phyloP scores from a whole-genome alignment of 2,329 filamentous ascomycete species.

The Amauroascus niger region DNA sequence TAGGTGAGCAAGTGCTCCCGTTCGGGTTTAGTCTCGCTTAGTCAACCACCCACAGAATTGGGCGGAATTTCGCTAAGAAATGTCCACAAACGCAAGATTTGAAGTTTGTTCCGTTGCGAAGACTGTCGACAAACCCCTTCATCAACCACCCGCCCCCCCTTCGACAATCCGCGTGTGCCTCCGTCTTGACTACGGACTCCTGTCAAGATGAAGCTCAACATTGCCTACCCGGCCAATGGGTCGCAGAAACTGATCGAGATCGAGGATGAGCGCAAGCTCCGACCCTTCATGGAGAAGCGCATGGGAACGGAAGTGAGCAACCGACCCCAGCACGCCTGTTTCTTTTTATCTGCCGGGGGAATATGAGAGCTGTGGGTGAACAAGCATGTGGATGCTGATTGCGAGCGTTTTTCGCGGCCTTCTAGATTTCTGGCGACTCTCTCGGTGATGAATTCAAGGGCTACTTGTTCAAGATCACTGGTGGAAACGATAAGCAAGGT shows the following conservation, averaged over 20 bases:
- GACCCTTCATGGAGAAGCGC: conserved; percentile 97
- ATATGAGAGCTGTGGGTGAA: conserved; percentile 13
- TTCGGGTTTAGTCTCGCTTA: conserved; percentile 26
- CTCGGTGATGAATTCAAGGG: conserved; percentile 99
- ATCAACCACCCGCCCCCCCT: conserved; percentile 30
- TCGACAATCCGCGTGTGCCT: conserved; percentile 39
- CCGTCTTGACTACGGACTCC: conserved; percentile 41
- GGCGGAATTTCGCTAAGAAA: conserved; percentile 32
- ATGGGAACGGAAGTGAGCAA: conserved; percentile 51
- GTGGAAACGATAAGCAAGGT: conserved; percentile 99
- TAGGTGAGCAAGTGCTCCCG: conserved; percentile 19
- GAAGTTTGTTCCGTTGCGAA: conserved; percentile 21
- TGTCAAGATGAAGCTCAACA: conserved; percentile 66
- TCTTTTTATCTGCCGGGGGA: conserved; percentile 10
- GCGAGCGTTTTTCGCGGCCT: conserved; percentile 17
- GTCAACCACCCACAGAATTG: conserved; percentile 28
- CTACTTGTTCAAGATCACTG: conserved; percentile 99
- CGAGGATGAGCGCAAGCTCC: conserved; percentile 98
- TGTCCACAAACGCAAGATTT: conserved; percentile 24
- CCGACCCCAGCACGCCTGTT: conserved; percentile 19
- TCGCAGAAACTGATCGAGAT: conserved; percentile 98
- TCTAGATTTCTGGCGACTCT: conserved; percentile 77
- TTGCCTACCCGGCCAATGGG: conserved; percentile 95
- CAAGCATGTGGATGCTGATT: conserved; percentile 28
- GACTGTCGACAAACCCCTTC: conserved; percentile 18